Evolutionary conservation across 73 alveolate species (phyloP), one percentile per base, ranked within the genome.

Genomic region (Paramecium pentaurelia): DNA sequence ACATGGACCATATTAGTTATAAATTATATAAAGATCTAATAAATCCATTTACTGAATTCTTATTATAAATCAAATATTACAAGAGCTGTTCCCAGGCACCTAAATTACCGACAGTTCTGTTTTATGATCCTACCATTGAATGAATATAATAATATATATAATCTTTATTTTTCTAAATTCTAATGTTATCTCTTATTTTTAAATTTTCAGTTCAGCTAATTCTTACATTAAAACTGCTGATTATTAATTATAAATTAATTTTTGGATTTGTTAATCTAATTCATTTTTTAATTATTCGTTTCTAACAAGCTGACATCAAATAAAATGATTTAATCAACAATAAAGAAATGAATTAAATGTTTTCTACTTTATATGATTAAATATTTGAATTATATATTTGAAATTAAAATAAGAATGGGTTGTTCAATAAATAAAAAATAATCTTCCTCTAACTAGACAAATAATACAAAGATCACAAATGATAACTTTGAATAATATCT

Each of bases 1-100:
- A 75, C 45, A 86, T 42, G 97, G 92, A 85, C 88, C 96, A 88
- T 96, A 95, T 86, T 42, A 85, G 71, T 11, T 93, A 36, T 44
- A 91, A 14, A 93, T 91, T 86, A 94, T 96, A 60, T 51, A 91
- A 42, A 44, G 77, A 80, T 80, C 49, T 80, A 18, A 80, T 80
- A 11, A 80, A 80, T 14, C 91, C 77, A 27, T 80, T 80, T 14
- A 80, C 77, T 20, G 91, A 80, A 25, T 80, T 80, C 45, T 80
- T 80, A 36, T 4, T 45, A 27, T 22, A 20, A 27, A 80, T 80
- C 54, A 80, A 80, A 80, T 80, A 12, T 49, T 80, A 20, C 45
- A 7, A 34, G 34, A 22, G 18, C 32, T 27, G 36, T 27, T 45
- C 47, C 18, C 25, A 25, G 12, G 73, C 77, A 27, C 71, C 73